Evolutionary conservation across 2,329 filamentous ascomycete genomes (phyloP), one percentile per base, ranked within the genome.

Genomic region (Aspergillus alliaceus): DNA sequence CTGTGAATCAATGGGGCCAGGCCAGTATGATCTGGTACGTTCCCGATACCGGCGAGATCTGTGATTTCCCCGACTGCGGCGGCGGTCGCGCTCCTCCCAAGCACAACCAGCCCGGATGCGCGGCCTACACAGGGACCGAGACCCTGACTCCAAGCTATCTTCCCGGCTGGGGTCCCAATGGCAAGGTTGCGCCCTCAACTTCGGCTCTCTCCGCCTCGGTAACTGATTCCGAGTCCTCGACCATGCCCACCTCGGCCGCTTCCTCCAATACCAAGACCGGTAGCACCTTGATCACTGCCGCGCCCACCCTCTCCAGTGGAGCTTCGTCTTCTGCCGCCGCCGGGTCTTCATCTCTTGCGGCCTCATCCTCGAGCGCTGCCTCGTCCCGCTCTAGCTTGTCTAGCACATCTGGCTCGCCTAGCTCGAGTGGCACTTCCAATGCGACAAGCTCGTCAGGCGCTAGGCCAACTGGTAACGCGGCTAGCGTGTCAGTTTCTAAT

Each of bases 31-130:
- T 71, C 61, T 89, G 79, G 78, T 88, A 84, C 71, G 81, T 87
- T 53, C 86, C 85, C 2, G 84, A 75, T 63, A 84, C 82, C 18
- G 85, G 86, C 68, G 86, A 89, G 76, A 77, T 89, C 68, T 89
- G 87, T 79, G 77, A 78, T 11, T 68, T 84, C 59, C 79, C 86
- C 63, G 86, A 89, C 80, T 89, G 87, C 72, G 86, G 87, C 57
- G 87, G 87, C 62, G 87, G 86, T 54, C 80, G 82, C 46, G 87
- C 86, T 8, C 84, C 86, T 3, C 82, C 85, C 59, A 88, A 85
- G 77, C 84, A 82, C 15, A 82, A 79, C 25, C 82, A 86, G 22
- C 86, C 86, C 1, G 86, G 86, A 2, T 90, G 87, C 42, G 64
- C 67, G 0, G 20, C 22, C 8, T 70, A 71, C 54, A 58, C 59